A percentile compares a stretch with the other conserved stretches of the same genome.
Evolutionary conservation across 2,329 filamentous ascomycete species (phyloP).

Genomic region (Amauroascus niger): DNA sequence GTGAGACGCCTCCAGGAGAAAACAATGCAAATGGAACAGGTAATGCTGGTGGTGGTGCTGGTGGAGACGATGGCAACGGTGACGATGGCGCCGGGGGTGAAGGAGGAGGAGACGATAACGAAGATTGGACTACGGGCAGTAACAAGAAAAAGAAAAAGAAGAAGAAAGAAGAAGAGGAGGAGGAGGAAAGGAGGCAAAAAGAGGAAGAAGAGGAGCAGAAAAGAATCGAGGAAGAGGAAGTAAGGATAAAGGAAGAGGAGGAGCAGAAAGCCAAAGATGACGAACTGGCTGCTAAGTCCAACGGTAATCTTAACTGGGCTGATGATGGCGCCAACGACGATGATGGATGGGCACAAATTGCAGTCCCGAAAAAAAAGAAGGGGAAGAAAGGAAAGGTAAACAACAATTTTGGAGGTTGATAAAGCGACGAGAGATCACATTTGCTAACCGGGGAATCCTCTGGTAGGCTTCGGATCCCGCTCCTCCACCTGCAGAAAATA

Average conservation of each 20-base stretch:
- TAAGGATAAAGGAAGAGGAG: slow-evolving; percentile 19
- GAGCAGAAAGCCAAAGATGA: slow-evolving; percentile 28
- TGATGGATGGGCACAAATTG: slow-evolving; percentile 36
- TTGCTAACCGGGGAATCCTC: slow-evolving; percentile 3
- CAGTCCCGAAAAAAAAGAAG: slow-evolving; percentile 41
- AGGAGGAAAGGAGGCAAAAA: slow-evolving; percentile 11
- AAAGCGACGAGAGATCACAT: slow-evolving; percentile 2
- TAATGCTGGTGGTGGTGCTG: slow-evolving; percentile 6
- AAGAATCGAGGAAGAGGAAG: slow-evolving; percentile 21
- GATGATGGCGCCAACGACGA: slow-evolving; percentile 35
- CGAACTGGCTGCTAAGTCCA: slow-evolving; percentile 20
- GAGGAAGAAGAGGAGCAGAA: slow-evolving; percentile 21
- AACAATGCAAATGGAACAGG: slow-evolving; percentile 5
- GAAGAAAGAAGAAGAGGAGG: slow-evolving; percentile 15
- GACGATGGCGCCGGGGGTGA: background rate
- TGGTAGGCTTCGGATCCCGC: slow-evolving; percentile 26
- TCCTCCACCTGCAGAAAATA: slow-evolving; percentile 28
- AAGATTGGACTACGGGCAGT: slow-evolving; percentile 8
- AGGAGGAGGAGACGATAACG: slow-evolving; percentile 12
- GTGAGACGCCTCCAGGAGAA: slow-evolving; percentile 10
- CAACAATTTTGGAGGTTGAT: background rate
- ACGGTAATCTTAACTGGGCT: slow-evolving; percentile 38
- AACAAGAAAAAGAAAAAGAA: slow-evolving; percentile 17
- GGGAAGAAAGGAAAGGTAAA: slow-evolving; percentile 40
- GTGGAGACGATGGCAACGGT: slow-evolving; percentile 6